These are phyloP conservation scores for Pachysolen tannophilus DNA, from an alignment of 805 yeast species.

Conservation along the genomic window DNA sequence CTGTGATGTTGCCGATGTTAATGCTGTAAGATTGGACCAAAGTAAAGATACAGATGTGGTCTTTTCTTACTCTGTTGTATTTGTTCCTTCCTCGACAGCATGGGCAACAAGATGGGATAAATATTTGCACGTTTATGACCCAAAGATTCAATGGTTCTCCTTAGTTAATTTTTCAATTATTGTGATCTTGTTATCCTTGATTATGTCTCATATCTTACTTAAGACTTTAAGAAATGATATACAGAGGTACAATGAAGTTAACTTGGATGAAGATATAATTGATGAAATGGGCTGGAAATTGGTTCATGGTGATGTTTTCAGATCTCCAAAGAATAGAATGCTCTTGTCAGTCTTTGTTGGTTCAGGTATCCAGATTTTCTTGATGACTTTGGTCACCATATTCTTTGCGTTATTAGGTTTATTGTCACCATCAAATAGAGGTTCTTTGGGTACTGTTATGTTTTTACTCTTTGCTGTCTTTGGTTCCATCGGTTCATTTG, in stretches of 20 bases:
- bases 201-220: conserved; percentile 71
- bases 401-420: conserved; percentile 83
- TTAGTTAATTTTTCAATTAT: conserved; percentile 78
- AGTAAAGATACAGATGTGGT: conserved; percentile 49
- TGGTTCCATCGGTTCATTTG: conserved; percentile 78
- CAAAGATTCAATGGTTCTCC: conserved; percentile 94
- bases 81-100: conserved; percentile 59
- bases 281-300: conserved; percentile 98
- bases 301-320: conserved; percentile 90
- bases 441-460: conserved; percentile 85
- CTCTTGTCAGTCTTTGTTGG: conserved; percentile 77
- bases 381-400: conserved; percentile 68
- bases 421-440: conserved; percentile 90
- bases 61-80: conserved; percentile 79
- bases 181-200: conserved; percentile 66
- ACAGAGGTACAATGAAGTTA: conserved; percentile 80
- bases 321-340: conserved; percentile 69
- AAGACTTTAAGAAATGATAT: conserved; percentile 82
- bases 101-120: conserved; percentile 99
- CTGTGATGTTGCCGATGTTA: conserved; percentile 18
- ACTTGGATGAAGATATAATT: conserved; percentile 76
- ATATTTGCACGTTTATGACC: conserved; percentile 84
- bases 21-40: conserved; percentile 41
- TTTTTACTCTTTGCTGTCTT: conserved; percentile 74
- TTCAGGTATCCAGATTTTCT: conserved; percentile 75